These are phyloP conservation scores for Pelargonium exstipulatum DNA, from an alignment of 441 rosid species.

Conservation along the genomic window DNA sequence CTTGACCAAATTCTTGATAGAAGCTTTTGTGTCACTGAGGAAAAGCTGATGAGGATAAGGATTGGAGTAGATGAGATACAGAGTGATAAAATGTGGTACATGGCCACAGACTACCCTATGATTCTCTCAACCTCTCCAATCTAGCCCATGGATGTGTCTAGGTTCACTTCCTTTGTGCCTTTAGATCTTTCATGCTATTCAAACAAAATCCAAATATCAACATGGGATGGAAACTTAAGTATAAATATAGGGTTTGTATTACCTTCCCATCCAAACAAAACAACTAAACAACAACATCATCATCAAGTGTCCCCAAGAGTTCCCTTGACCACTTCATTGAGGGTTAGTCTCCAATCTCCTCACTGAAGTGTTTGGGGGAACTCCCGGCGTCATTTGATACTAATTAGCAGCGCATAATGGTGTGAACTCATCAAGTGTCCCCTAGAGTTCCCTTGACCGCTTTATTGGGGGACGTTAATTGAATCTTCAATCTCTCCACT, in stretches of 20 bases:
- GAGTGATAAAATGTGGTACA: neutral
- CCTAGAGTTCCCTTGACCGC: constrained; percentile 47
- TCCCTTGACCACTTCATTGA: neutral
- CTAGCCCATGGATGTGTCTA: neutral
- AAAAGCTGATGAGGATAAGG: neutral
- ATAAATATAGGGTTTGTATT: neutral
- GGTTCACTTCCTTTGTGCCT: constrained; percentile 5
- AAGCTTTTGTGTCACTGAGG: neutral
- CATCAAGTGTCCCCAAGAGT: neutral
- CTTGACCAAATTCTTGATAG: neutral
- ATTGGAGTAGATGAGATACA: neutral
- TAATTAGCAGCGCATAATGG: neutral
- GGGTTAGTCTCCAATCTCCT: neutral
- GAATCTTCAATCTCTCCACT: too few species aligned
- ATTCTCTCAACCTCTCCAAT: neutral
- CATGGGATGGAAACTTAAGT: neutral
- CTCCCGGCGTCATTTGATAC: neutral
- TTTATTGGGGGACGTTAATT: constrained; percentile 30
- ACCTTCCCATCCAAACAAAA: neutral
- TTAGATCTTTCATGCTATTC: neutral
- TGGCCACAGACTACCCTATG: neutral
- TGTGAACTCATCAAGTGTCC: constrained; percentile 21
- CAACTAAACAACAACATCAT: neutral
- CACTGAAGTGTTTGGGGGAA: constrained; percentile 7
- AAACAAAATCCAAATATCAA: neutral